Conservation (phyloP, 1,284 basidiomycete species). For the Trametes polyzona region DNA sequence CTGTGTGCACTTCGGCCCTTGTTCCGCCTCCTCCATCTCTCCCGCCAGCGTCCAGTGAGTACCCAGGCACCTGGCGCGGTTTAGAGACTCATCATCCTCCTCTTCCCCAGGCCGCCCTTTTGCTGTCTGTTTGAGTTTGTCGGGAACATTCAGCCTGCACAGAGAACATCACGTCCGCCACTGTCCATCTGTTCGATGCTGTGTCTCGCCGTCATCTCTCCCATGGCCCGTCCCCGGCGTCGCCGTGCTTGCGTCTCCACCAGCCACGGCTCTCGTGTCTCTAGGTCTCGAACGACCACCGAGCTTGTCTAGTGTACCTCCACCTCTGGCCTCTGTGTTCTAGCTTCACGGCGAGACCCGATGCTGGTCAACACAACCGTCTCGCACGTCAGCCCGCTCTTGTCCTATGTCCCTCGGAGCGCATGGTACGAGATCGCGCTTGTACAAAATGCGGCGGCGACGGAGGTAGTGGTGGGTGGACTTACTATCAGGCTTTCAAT, state of each 20-base stretch:
- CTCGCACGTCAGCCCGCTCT: slow-evolving; percentile 31
- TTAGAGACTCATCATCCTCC: too few relatives aligned
- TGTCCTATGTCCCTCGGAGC: slow-evolving; percentile 28
- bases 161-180: slow-evolving; percentile 8
- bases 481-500: neutral
- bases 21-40: too few relatives aligned
- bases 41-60: too few relatives aligned
- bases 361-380: slow-evolving; percentile 32
- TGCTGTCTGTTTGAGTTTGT: slow-evolving; percentile 17
- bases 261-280: neutral
- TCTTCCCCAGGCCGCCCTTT: too few relatives aligned
- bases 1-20: too few relatives aligned
- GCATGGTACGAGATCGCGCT: slow-evolving; percentile 25
- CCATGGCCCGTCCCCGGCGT: neutral
- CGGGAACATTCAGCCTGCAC: slow-evolving; percentile 7
- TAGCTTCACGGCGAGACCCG: slow-evolving; percentile 1
- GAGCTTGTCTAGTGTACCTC: too few relatives aligned
- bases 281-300: too few relatives aligned
- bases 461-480: too few relatives aligned
- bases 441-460: neutral
- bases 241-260: neutral
- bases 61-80: too few relatives aligned
- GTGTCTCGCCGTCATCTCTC: slow-evolving; percentile 8
- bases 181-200: slow-evolving; percentile 16
- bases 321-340: neutral